Percentiles rank a stretch among this genome's conserved stretches.
Evolutionary conservation across 1,284 basidiomycete species (phyloP).

Genomic region (Dichomitus squalens): DNA sequence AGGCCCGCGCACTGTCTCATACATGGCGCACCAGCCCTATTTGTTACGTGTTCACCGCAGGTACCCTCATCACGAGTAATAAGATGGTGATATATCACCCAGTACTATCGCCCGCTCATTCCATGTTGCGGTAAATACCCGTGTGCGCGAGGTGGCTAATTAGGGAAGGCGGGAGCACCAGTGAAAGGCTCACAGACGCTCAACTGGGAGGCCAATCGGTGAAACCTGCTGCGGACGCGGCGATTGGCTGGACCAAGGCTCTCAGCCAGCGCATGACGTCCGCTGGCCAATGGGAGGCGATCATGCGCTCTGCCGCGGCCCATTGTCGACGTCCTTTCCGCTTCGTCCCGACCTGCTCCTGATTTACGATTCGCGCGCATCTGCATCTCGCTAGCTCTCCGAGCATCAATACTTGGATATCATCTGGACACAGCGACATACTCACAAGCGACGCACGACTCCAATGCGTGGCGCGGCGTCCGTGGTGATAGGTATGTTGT

Average conservation of each 20-base stretch:
- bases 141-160: background rate
- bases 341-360: no score
- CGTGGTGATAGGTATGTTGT: no score
- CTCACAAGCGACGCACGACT: no score
- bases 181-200: background rate
- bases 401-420: background rate
- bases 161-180: background rate
- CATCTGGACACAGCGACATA: no score
- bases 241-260: background rate
- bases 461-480: no score
- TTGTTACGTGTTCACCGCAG: no score
- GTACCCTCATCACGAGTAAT: no score
- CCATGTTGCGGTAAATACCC: no score
- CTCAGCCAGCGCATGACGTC: background rate
- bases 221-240: background rate
- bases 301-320: no score
- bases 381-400: background rate
- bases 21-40: no score
- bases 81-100: background rate
- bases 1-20: no score
- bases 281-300: background rate
- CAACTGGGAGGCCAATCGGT: background rate
- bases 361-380: background rate
- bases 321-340: no score
- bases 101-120: background rate